Percentiles rank a stretch among this genome's conserved stretches.
Evolutionary conservation across 2,329 filamentous ascomycete genomes (phyloP).

Genomic region (Raffaelea ambrosiae): DNA sequence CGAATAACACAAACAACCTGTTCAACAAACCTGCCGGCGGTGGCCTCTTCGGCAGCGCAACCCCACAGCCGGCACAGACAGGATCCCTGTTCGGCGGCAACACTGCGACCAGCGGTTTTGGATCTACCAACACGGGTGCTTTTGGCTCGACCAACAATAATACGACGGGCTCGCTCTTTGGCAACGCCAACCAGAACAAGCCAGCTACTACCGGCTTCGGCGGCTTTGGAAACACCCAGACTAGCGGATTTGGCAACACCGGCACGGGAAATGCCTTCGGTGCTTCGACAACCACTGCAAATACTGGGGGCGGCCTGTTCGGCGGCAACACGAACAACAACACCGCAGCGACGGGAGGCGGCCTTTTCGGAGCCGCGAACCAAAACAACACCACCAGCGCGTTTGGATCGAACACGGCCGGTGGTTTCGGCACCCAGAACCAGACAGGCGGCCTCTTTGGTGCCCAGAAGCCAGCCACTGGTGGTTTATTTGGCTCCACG

Average conservation of each 20-base stretch:
- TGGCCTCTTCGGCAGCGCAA: slow-evolving; percentile 20
- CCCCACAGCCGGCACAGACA: slow-evolving; percentile 15
- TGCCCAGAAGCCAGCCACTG: slow-evolving; percentile 13
- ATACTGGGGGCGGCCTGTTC: slow-evolving; percentile 22
- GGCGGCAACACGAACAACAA: slow-evolving; percentile 18
- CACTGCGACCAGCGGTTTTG: slow-evolving; percentile 22
- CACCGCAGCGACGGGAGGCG: slow-evolving; percentile 8
- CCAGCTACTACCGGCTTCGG: slow-evolving; percentile 6
- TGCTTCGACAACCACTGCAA: not conserved
- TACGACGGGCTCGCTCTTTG: slow-evolving; percentile 32
- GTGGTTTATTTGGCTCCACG: slow-evolving; percentile 7
- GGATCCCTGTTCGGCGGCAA: slow-evolving; percentile 30
- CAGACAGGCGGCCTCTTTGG: slow-evolving; percentile 20
- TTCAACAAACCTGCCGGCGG: not conserved
- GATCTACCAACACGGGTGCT: slow-evolving; percentile 25
- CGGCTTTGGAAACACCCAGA: slow-evolving; percentile 7
- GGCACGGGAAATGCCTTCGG: slow-evolving; percentile 2
- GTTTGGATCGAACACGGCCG: slow-evolving; percentile 6
- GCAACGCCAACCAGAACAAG: slow-evolving; percentile 22
- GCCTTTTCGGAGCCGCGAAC: slow-evolving; percentile 19
- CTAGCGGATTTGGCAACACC: slow-evolving; percentile 32
- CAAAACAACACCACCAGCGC: slow-evolving; percentile 9
- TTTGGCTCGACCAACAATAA: slow-evolving; percentile 32
- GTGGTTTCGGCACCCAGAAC: slow-evolving; percentile 19
- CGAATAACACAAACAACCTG: slow-evolving; percentile 7